Evolutionary conservation across 306 rosid species (phyloP), one percentile per base, ranked within the genome.

Genomic region (Coriaria nepalensis): DNA sequence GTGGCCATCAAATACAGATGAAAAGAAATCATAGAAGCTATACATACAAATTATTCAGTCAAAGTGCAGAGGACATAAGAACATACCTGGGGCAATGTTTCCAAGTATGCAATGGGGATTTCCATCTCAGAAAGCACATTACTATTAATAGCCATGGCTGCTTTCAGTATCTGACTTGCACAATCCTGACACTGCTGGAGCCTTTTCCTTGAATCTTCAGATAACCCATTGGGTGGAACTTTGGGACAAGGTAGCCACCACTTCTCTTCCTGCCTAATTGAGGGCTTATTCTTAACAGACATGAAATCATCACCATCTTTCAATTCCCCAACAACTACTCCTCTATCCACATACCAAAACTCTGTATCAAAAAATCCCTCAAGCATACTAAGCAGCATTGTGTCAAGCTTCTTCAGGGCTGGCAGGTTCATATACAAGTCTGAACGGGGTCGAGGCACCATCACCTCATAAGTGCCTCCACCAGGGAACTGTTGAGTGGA

Each of bases 241-340:
- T 88, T 88, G 2, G 96, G 96, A 56, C 80, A 78, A 4, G 96
- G 96, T 55, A 88, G 82, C 96, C 96, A 88, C 96, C 96, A 88
- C 62, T 88, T 88, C 66, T 83, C 96, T 59, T 88, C 96, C 50
- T 88, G 96, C 77, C 96, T 65, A 47, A 83, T 72, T 6, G 94
- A 88, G 62, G 87, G 94, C 68, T 94, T 80, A 66, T 94, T 80
- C 40, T 83, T 86, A 65, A 57, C 66, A 40, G 56, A 6, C 43
- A 60, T 14, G 35, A 61, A 72, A 2, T 56, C 74, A 7, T 78
- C 80, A 54, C 78, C 65, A 34, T 76, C 86, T 40, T 78, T 83
- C 6, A 81, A 71, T 60, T 76, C 87, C 4, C 70, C 93, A 33
- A 78, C 10, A 36, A 72, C 59, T 37, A 87, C 75, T 6, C 87